These are phyloP conservation scores for Lentinus polychrous DNA, from an alignment of 1,284 basidiomycete species.

Conservation along the genomic window DNA sequence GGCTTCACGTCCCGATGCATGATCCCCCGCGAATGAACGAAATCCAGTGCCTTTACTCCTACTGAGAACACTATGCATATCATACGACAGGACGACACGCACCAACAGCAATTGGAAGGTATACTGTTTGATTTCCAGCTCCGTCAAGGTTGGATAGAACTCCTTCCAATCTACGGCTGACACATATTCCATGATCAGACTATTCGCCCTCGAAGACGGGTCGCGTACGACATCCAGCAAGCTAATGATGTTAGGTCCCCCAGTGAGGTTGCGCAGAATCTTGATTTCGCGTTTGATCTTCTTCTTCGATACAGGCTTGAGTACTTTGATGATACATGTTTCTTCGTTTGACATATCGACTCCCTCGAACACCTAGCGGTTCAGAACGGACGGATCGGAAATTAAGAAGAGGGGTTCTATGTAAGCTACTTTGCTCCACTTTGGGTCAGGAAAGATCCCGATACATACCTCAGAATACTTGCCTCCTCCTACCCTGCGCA, in stretches of 20 bases:
- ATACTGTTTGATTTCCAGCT: constrained; percentile 83
- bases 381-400: neutral
- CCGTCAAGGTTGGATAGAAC: constrained; percentile 67
- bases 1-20: constrained; percentile 93
- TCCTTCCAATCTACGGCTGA: constrained; percentile 84
- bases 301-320: constrained; percentile 88
- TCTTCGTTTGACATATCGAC: constrained; percentile 76
- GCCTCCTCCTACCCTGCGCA: constrained; percentile 93
- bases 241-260: constrained; percentile 81
- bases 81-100: constrained; percentile 8
- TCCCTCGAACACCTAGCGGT: constrained; percentile 72
- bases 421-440: neutral
- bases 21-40: constrained; percentile 83
- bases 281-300: constrained; percentile 94
- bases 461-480: constrained; percentile 84
- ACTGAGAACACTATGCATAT: neutral
- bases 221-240: constrained; percentile 84
- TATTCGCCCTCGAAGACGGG: constrained; percentile 67
- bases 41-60: constrained; percentile 67
- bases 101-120: constrained; percentile 81
- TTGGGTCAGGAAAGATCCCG: neutral
- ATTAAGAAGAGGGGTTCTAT: neutral
- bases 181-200: constrained; percentile 82
- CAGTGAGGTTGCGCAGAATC: constrained; percentile 81
- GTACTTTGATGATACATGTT: constrained; percentile 82